Conservation (phyloP, 2,329 filamentous ascomycete species). For the Apiospora saccharicola region DNA sequence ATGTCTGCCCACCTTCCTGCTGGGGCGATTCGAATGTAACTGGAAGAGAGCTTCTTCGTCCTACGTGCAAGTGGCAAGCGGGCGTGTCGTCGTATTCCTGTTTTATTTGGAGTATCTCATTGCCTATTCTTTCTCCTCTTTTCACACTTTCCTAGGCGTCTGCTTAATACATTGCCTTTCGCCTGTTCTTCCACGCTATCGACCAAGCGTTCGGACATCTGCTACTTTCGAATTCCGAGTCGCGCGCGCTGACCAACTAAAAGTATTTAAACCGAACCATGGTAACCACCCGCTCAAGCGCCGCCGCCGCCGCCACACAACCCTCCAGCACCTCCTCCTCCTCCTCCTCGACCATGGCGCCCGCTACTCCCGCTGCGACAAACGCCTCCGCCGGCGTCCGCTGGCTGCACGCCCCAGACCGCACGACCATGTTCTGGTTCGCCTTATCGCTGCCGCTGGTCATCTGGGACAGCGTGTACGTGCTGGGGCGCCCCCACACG, state of each 20-base stretch:
- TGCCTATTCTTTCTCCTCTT: neutral
- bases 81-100: neutral
- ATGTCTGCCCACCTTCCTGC: conserved; percentile 11
- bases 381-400: conserved; percentile 19
- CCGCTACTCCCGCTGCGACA: neutral
- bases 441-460: conserved; percentile 78
- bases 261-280: conserved; percentile 32
- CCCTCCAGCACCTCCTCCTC: neutral
- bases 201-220: neutral
- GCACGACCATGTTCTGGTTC: conserved; percentile 71
- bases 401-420: conserved; percentile 57
- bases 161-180: neutral
- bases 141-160: neutral
- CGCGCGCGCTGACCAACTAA: neutral
- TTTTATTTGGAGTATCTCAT: neutral
- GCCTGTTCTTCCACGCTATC: neutral
- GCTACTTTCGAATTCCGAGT: neutral
- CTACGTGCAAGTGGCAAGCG: neutral
- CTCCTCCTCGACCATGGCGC: neutral
- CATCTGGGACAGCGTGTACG: conserved; percentile 81
- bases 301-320: conserved; percentile 27
- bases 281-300: conserved; percentile 41
- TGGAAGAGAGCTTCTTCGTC: neutral
- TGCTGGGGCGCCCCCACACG: conserved; percentile 79
- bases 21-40: neutral